phyloP scores from a whole-genome alignment of 495 filamentous ascomycete genomes.

The Hypoxylon cercidicola region DNA sequence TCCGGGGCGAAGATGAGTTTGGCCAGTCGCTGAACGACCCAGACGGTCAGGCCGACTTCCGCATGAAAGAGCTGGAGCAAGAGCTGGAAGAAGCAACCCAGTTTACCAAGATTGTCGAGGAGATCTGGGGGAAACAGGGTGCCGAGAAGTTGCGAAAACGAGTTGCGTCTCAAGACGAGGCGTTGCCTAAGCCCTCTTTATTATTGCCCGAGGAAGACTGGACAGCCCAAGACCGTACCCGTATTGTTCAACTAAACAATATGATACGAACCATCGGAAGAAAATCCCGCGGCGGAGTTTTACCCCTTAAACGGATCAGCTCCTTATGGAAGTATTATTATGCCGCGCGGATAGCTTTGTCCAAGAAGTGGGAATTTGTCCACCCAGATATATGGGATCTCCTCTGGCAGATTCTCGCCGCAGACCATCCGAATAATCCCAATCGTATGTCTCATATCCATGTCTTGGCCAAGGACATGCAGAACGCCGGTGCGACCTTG shows the following conservation, averaged over 20 bases:
- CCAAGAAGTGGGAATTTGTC: conserved; percentile 55
- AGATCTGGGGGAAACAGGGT: conserved; percentile 50
- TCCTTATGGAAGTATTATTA: conserved; percentile 58
- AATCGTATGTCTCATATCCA: conserved; percentile 70
- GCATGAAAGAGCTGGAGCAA: conserved; percentile 61
- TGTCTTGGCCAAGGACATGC: conserved; percentile 69
- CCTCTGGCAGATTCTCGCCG: conserved; percentile 61
- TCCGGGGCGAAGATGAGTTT: conserved; percentile 52
- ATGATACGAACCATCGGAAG: conserved; percentile 37
- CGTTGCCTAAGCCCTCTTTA: conserved; percentile 39
- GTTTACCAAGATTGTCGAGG: conserved; percentile 50
- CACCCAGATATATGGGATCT: conserved; percentile 64
- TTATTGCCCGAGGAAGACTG: conserved; percentile 38
- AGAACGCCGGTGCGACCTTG: conserved; percentile 62
- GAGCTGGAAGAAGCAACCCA: conserved; percentile 59
- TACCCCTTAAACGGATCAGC: conserved; percentile 28
- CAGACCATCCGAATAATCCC: conserved; percentile 51
- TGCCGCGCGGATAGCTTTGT: conserved; percentile 55
- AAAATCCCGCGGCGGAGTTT: conserved; percentile 5
- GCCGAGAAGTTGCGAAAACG: conserved; percentile 51
- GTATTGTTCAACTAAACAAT: conserved; percentile 38
- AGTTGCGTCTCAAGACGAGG: conserved; percentile 48
- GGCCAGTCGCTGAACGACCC: conserved; percentile 46
- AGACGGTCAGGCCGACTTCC: conserved; percentile 56
- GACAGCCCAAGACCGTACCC: conserved; percentile 11